phyloP scores from a whole-genome alignment of 1,284 basidiomycete species.

The Sphaerobolus stellatus region DNA sequence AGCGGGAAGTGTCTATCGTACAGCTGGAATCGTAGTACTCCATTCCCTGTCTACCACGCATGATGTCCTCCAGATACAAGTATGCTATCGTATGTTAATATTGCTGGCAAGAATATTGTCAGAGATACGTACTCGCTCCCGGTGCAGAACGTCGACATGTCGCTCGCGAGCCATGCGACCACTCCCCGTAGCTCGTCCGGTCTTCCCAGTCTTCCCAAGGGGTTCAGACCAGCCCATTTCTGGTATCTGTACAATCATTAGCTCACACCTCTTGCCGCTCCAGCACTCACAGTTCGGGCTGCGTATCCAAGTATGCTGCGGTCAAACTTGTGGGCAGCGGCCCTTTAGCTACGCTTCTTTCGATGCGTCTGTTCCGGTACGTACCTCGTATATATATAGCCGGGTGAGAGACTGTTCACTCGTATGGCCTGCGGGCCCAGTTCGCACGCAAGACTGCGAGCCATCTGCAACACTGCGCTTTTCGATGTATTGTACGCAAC shows the following conservation, averaged over 20 bases:
- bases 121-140: conserved; percentile 63
- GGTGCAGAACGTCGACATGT: conserved; percentile 74
- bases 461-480: conserved; percentile 80
- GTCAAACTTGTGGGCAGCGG: conserved; percentile 61
- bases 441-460: conserved; percentile 81
- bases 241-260: conserved; percentile 23
- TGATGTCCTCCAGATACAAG: conserved; percentile 71
- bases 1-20: too few relatives aligned
- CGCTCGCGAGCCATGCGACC: conserved; percentile 75
- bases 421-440: conserved; percentile 69
- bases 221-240: conserved; percentile 76
- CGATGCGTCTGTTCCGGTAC: conserved; percentile 23
- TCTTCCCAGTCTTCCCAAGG: conserved; percentile 71
- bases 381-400: conserved; percentile 72
- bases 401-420: conserved; percentile 75
- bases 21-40: too few relatives aligned
- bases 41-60: conserved; percentile 55
- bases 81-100: conserved; percentile 44
- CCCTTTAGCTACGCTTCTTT: conserved; percentile 5
- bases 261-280: not conserved
- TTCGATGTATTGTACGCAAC: conserved; percentile 81
- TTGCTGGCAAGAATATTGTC: not conserved
- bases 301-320: conserved; percentile 67
- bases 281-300: conserved; percentile 57
- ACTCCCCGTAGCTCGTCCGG: conserved; percentile 80